Evolutionary conservation across 768 basidiomycete species (phyloP).

Genomic region (Exidia glandulosa): DNA sequence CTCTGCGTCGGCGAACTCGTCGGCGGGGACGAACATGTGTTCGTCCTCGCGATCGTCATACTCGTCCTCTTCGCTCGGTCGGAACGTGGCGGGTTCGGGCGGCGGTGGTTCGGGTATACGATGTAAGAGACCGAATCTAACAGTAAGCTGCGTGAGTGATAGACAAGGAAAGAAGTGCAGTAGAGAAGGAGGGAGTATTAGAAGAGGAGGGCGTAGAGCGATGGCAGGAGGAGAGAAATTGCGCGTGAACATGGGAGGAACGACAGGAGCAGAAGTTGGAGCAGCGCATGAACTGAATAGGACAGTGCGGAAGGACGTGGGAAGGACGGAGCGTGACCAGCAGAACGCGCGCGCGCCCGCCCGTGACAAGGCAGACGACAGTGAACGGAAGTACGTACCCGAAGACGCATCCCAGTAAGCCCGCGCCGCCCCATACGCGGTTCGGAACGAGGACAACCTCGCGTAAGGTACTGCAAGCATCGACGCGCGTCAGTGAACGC

Average conservation of each 20-base stretch:
- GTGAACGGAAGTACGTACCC: conserved; percentile 44
- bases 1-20: neutral
- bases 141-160: neutral
- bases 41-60: neutral
- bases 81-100: neutral
- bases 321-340: no score
- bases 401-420: conserved; percentile 88
- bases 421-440: conserved; percentile 95
- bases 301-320: no score
- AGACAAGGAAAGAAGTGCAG: neutral
- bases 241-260: no score
- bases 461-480: conserved; percentile 64
- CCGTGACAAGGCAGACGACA: no score
- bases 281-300: no score
- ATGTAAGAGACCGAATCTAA: neutral
- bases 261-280: no score
- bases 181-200: neutral
- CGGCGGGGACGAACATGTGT: no score
- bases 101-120: neutral
- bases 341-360: no score
- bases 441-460: conserved; percentile 95
- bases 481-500: neutral
- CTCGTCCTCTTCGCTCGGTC: neutral
- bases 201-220: no score
- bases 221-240: no score